Conservation (phyloP, 768 basidiomycete genomes). For the Panus rudis region DNA sequence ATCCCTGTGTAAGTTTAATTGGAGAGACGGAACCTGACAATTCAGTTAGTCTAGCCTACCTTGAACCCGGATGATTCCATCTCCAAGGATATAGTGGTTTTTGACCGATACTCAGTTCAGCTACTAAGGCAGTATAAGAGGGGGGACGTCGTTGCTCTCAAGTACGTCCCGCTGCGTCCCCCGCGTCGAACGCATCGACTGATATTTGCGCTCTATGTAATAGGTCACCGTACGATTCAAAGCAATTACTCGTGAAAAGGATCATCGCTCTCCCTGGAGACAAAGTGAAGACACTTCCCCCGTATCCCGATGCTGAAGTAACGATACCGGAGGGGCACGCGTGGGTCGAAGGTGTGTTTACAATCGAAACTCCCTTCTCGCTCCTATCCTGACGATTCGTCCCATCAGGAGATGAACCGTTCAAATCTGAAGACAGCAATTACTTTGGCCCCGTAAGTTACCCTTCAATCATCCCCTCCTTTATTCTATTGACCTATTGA, state of each 20-base stretch:
- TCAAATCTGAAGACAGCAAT: slow-evolving; percentile 67
- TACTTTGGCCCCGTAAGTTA: slow-evolving; percentile 57
- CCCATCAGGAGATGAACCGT: slow-evolving; percentile 53
- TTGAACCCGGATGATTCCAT: slow-evolving; percentile 64
- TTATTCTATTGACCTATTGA: not conserved
- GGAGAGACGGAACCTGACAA: too few relatives aligned
- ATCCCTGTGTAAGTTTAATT: not conserved
- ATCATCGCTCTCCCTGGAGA: slow-evolving; percentile 61
- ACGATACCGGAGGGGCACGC: slow-evolving; percentile 54
- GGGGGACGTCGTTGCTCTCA: slow-evolving; percentile 61
- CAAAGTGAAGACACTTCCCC: slow-evolving; percentile 56
- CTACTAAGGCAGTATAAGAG: slow-evolving; percentile 32
- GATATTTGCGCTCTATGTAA: not conserved
- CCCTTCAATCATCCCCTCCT: not conserved
- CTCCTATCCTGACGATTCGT: not conserved
- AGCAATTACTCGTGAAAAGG: slow-evolving; percentile 54
- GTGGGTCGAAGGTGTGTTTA: slow-evolving; percentile 63
- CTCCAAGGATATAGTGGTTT: slow-evolving; percentile 57
- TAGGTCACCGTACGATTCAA: slow-evolving; percentile 56
- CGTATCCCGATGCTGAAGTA: slow-evolving; percentile 50
- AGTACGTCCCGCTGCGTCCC: slow-evolving; percentile 36
- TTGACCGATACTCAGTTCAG: slow-evolving; percentile 44
- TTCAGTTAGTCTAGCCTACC: slow-evolving; percentile 51
- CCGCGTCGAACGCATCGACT: too few relatives aligned
- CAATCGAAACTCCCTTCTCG: not conserved